These are phyloP conservation scores for Psilocybe azurescens DNA, from an alignment of 768 basidiomycete genomes.

Conservation along the genomic window DNA sequence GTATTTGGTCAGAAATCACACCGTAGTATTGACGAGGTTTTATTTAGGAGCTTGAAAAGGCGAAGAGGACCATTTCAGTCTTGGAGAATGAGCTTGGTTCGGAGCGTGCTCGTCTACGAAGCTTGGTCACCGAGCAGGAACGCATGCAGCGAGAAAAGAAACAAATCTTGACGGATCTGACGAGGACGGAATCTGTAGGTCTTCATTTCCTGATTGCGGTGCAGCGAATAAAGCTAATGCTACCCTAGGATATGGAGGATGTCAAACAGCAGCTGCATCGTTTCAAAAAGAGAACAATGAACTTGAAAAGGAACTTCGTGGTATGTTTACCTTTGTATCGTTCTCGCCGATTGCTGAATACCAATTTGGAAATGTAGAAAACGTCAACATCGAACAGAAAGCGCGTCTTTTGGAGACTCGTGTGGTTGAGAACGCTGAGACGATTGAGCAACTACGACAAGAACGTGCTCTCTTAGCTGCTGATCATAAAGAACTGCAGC, in stretches of 20 bases:
- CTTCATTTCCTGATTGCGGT: neutral
- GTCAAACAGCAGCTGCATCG: conserved; percentile 70
- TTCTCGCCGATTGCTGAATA: neutral
- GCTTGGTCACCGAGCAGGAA: conserved; percentile 66
- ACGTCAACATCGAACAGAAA: conserved; percentile 73
- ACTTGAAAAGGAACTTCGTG: conserved; percentile 75
- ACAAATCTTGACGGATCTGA: conserved; percentile 64
- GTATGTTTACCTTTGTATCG: conserved; percentile 27
- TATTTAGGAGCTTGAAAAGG: conserved; percentile 72
- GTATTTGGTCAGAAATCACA: neutral
- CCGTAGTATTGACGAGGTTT: neutral
- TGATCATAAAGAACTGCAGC: conserved; percentile 79
- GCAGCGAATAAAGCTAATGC: neutral
- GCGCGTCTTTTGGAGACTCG: conserved; percentile 69
- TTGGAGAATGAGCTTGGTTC: conserved; percentile 74
- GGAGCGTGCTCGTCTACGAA: conserved; percentile 70
- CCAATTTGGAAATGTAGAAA: conserved; percentile 44
- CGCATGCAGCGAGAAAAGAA: conserved; percentile 69
- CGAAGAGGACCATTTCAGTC: conserved; percentile 66
- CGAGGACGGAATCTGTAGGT: conserved; percentile 73
- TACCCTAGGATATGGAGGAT: conserved; percentile 75
- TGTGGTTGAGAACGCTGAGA: conserved; percentile 70
- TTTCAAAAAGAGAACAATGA: conserved; percentile 76
- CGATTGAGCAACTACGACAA: conserved; percentile 76
- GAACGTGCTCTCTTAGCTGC: conserved; percentile 72